These are phyloP conservation scores for Ophiostoma sp. DNA, from an alignment of 2,329 filamentous ascomycete species.

Conservation along the genomic window DNA sequence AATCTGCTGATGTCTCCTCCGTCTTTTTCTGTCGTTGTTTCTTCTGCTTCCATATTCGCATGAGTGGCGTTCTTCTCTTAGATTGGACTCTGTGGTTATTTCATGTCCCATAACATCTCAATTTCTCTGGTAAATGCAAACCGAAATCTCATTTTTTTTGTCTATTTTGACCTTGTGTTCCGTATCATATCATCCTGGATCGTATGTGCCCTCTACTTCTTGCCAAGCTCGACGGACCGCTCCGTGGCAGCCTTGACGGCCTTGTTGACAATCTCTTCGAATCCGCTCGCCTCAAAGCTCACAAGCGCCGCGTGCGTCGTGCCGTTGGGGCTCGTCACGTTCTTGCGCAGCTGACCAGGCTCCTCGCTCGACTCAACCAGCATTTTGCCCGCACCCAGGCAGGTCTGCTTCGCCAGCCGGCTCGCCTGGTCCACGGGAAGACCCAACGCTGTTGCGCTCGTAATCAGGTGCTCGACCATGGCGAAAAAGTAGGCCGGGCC, in stretches of 20 bases:
- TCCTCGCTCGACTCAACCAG: slow-evolving; percentile 48
- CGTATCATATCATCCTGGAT: not conserved
- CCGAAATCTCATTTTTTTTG: not conserved
- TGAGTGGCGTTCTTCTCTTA: not conserved
- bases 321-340: slow-evolving; percentile 55
- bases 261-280: slow-evolving; percentile 47
- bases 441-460: slow-evolving; percentile 46
- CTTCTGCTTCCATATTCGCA: not conserved
- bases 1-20: not conserved
- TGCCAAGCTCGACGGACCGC: slow-evolving; percentile 47
- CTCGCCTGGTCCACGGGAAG: slow-evolving; percentile 51
- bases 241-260: slow-evolving; percentile 49
- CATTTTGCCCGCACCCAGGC: slow-evolving; percentile 54
- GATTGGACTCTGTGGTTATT: not conserved
- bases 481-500: slow-evolving; percentile 56
- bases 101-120: not conserved
- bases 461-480: slow-evolving; percentile 52
- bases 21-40: not conserved
- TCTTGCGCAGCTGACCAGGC: slow-evolving; percentile 49
- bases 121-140: not conserved
- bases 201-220: slow-evolving; percentile 16
- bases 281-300: slow-evolving; percentile 48
- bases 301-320: slow-evolving; percentile 52
- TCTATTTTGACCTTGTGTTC: not conserved
- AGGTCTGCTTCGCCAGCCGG: slow-evolving; percentile 52